Percentiles rank a stretch among this genome's conserved stretches.
phyloP scores from a whole-genome alignment of 495 filamentous ascomycete species.

The Trichoderma reesei region DNA sequence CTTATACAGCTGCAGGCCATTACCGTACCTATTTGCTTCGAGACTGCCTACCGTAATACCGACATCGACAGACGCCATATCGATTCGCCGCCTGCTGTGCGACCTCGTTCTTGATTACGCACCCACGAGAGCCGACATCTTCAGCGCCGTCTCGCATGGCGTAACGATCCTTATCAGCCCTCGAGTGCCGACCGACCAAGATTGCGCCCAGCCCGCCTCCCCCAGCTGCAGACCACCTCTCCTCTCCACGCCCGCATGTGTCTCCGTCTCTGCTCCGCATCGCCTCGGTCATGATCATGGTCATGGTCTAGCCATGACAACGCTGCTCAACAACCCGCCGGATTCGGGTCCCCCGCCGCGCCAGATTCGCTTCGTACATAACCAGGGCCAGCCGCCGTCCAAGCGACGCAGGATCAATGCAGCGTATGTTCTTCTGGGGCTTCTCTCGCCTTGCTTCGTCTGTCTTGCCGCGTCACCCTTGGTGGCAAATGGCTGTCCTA shows the following conservation, averaged over 20 bases:
- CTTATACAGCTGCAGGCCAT: no score
- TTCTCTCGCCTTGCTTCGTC: constrained; percentile 11
- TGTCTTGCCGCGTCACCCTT: constrained; percentile 11
- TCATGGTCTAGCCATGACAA: constrained; percentile 27
- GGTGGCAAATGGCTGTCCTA: background rate
- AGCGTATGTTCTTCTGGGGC: constrained; percentile 47
- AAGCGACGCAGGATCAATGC: constrained; percentile 74
- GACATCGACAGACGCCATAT: no score
- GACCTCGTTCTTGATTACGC: background rate
- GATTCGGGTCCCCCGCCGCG: constrained; percentile 29
- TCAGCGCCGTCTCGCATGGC: no score
- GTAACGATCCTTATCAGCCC: no score
- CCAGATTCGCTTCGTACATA: constrained; percentile 69
- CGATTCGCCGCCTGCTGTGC: background rate
- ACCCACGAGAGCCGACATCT: no score
- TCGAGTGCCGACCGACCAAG: background rate
- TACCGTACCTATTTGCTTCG: no score
- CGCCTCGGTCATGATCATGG: background rate
- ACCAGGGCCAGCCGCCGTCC: constrained; percentile 69
- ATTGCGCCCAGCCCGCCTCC: background rate
- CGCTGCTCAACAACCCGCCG: constrained; percentile 23
- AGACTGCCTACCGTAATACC: no score
- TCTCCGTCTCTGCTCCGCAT: background rate
- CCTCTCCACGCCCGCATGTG: background rate
- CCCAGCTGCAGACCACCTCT: background rate